These are phyloP conservation scores for Earliella scabrosa DNA, from an alignment of 1,284 basidiomycete genomes.

Conservation along the genomic window DNA sequence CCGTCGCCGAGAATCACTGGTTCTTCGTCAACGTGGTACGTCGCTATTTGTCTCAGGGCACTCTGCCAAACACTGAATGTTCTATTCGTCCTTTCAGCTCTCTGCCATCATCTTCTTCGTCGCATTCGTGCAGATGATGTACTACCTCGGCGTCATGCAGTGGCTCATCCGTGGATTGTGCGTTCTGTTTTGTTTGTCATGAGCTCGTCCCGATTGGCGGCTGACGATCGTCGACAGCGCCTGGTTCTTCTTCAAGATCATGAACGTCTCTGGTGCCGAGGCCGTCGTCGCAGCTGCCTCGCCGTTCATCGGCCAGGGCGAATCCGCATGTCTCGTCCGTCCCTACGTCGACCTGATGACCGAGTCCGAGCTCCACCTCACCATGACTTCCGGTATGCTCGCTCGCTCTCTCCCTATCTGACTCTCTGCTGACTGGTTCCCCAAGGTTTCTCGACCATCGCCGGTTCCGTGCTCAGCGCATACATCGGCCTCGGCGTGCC, in stretches of 20 bases:
- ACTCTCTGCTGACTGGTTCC: background rate
- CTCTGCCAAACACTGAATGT: too few relatives aligned
- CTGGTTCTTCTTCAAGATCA: slow-evolving; percentile 91
- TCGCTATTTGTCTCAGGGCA: too few relatives aligned
- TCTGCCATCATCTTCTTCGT: slow-evolving; percentile 86
- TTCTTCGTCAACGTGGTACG: slow-evolving; percentile 81
- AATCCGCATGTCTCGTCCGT: slow-evolving; percentile 82
- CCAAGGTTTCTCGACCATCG: slow-evolving; percentile 82
- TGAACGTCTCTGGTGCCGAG: slow-evolving; percentile 89
- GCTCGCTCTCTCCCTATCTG: background rate
- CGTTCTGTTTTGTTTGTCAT: slow-evolving; percentile 35
- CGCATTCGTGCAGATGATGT: slow-evolving; percentile 86
- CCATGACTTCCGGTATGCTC: slow-evolving; percentile 81
- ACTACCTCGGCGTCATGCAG: slow-evolving; percentile 88
- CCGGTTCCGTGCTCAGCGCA: slow-evolving; percentile 86
- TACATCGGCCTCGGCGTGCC: slow-evolving; percentile 87
- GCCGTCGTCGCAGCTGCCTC: slow-evolving; percentile 91
- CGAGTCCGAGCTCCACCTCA: slow-evolving; percentile 85
- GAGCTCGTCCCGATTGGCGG: too few relatives aligned
- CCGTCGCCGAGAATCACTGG: slow-evolving; percentile 67
- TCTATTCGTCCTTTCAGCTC: slow-evolving; percentile 54
- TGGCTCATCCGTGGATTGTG: slow-evolving; percentile 85
- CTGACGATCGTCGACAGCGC: slow-evolving; percentile 50
- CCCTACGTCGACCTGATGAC: slow-evolving; percentile 93
- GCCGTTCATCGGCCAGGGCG: slow-evolving; percentile 91